Conservation (phyloP, 352 stramenopile genomes). For the Phytopythium chamaehyphon region DNA sequence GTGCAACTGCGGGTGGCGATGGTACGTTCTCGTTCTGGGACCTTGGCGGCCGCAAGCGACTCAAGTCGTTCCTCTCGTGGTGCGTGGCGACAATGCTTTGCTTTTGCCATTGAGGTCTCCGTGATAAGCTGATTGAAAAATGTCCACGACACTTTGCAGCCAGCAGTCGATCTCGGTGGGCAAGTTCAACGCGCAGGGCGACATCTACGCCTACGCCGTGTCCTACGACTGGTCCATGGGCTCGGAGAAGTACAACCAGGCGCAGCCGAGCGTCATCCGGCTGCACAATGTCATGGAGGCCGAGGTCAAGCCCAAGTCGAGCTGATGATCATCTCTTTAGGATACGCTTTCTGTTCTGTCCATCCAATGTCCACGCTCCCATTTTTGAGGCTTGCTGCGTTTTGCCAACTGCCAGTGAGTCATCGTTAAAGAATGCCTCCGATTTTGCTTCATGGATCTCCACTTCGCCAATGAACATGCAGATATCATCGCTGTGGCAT, state of each 20-base stretch:
- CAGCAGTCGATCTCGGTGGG: conserved; percentile 89
- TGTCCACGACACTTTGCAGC: no score
- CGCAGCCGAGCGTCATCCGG: conserved; percentile 89
- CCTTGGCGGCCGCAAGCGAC: conserved; percentile 96
- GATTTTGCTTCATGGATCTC: no score
- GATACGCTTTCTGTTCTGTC: no score
- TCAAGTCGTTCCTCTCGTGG: conserved; percentile 90
- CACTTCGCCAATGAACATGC: no score
- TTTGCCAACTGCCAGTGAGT: no score
- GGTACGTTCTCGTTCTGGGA: conserved; percentile 98
- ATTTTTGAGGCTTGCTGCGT: no score
- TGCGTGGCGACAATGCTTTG: conserved; percentile 12
- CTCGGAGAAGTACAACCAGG: conserved; percentile 83
- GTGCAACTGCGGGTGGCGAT: conserved; percentile 94
- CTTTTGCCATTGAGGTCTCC: no score
- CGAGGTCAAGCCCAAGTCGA: conserved; percentile 92
- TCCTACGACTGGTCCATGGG: conserved; percentile 98
- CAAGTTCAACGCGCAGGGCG: conserved; percentile 92
- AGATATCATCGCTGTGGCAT: no score
- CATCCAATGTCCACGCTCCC: no score
- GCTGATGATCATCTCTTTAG: background rate
- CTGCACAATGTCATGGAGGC: conserved; percentile 90
- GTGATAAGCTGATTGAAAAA: no score
- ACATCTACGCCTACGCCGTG: conserved; percentile 95
- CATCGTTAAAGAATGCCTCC: no score